Base-by-base conservation (phyloP, 768 basidiomycete genomes). In the Pulveroboletus sp. region DNA sequence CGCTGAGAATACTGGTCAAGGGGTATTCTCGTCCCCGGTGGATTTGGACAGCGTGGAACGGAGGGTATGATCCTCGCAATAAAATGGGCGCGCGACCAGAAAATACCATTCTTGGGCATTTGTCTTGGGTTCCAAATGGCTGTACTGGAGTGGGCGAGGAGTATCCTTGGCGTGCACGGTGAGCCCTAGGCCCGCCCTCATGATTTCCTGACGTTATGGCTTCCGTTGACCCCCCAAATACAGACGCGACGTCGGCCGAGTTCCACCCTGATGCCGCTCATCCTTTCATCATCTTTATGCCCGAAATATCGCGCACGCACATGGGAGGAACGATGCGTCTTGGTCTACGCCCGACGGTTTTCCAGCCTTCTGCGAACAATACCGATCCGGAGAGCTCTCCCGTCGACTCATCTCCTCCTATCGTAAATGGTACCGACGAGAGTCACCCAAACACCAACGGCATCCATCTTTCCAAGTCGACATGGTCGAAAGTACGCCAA, bases 241-340 rank as follows among this genome's bases (percentile, higher is more conserved):
- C 63, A 89, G 92, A 82, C 47, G 93, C 95, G 6, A 87, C 84
- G 40, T 98, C 95, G 4, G 71, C 81, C 25, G 95, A 99, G 68
- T 89, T 98, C 58, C 69, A 77, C 34, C 62, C 79, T 4, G 68
- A 80, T 1, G 72, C 84, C 2, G 66, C 72, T n/a, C 73, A 86
- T 55, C 89, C 87, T 1, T 76, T 94, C 47, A 76, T 97, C 69
- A 78, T 98, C 58, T 98, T 94, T 79, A 99, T 99, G 97, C 97
- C 97, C 16, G 97, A 99, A 67, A 90, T 99, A 58, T 97, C 93
- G 11, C 88, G 87, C 65, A 97, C 94, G 12, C 94, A 98, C 56
- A 92, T 98, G 82, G 97, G 97, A 43, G 97, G 97, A 19, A 99
- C 95, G n/a, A 99, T 99, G 97, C 86, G 97, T 12, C 80, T 97